Evolutionary conservation across 768 basidiomycete species (phyloP), one percentile per base, ranked within the genome.

Genomic region (Trametes cubensis): DNA sequence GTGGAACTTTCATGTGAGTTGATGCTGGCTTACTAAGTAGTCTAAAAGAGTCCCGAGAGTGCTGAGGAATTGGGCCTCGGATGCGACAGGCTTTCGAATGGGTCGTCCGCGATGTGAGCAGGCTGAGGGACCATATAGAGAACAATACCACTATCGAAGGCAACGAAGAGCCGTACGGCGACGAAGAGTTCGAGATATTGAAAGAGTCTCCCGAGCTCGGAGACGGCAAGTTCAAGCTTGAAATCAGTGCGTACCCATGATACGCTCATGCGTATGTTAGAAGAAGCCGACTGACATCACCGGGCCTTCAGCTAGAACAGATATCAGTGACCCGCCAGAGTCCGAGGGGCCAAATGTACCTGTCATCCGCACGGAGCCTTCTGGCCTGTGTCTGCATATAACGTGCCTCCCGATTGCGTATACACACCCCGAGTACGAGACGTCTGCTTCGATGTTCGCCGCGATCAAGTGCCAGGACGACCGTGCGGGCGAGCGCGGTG

Each of bases 161-260:
- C 20, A 55, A 54, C 14, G 66, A 15, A 14, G 73, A 70, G 30
- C 69, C 73, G 2, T 66, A 66, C 23, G 71, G 71, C 14, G 73
- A 76, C 23, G 75, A 76, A 6, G 80, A 81, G 45, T 88, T 87
- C 62, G 87, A 87, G 60, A 74, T 89, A 17, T 74, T 90, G 45
- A 84, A 81, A 66, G 82, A 87, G 62, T 85, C 87, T 0, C 86
- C 87, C 6, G 78, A 85, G 55, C 75, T 90, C 6, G 88, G 86
- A 42, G 88, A 89, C 60, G 83, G 83, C 60, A 88, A 87, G 72
- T 83, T 78, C 75, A 90, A 89, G 73, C 78, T 91, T 3, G 89
- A 90, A 71, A 83, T 90, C 61, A 82, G 87, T 85, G 58, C 20
- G 80, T 62, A 45, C 34, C 26, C 20, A n/a, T 18, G 42, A 21